Evolutionary conservation across 345 rosid genomes (phyloP).

Genomic region (Eucalyptus tenuipes): DNA sequence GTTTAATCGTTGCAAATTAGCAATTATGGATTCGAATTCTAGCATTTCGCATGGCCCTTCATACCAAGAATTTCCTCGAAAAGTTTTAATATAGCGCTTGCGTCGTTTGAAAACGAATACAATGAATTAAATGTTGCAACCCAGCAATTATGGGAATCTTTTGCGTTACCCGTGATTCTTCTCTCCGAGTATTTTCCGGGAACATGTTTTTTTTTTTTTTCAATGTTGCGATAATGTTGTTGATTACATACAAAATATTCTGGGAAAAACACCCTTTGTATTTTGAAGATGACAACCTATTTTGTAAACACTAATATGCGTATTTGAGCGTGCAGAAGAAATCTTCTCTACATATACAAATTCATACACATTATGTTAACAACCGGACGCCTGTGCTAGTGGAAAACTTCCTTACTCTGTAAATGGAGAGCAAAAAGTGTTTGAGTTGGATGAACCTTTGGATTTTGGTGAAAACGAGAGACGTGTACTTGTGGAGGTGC

Average conservation of each 20-base stretch:
- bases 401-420: background rate
- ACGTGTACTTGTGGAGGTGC: background rate
- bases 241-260: background rate
- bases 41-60: background rate
- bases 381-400: background rate
- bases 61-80: background rate
- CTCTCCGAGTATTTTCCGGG: background rate
- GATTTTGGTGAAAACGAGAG: background rate
- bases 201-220: background rate
- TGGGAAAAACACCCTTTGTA: background rate
- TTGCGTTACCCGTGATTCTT: background rate
- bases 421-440: background rate
- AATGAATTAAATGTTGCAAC: background rate
- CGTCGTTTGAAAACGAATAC: background rate
- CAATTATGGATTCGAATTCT: background rate
- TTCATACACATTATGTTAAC: background rate
- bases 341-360: background rate
- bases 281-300: background rate
- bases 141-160: background rate
- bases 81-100: background rate
- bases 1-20: background rate
- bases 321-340: background rate
- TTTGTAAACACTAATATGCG: background rate
- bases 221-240: background rate
- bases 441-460: background rate